Conservation (phyloP, 2,329 filamentous ascomycete species). For the Didymella pinodella region DNA sequence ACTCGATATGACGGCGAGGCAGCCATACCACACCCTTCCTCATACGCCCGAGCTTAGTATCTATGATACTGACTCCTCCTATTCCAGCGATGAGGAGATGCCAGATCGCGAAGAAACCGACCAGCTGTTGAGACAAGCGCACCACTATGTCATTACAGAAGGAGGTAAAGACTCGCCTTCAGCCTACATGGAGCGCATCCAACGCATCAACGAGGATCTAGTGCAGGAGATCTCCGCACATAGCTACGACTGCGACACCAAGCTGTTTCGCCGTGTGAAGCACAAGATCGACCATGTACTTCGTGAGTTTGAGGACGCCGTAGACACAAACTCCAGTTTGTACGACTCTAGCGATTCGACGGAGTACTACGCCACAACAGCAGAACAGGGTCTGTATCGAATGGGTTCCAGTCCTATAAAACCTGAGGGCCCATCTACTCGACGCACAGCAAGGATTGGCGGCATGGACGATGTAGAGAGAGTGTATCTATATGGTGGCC, state of each 20-base stretch:
- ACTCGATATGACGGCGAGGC: constrained; percentile 15
- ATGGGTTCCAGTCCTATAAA: neutral
- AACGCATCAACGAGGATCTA: constrained; percentile 37
- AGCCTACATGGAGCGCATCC: constrained; percentile 32
- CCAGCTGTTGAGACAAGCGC: constrained; percentile 36
- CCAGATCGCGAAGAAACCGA: constrained; percentile 29
- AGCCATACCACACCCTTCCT: neutral
- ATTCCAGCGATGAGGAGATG: constrained; percentile 16
- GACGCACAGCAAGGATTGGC: neutral
- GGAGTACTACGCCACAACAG: constrained; percentile 13
- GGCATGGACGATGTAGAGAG: constrained; percentile 11
- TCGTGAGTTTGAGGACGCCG: constrained; percentile 23
- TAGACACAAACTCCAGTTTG: constrained; percentile 11
- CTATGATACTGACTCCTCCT: constrained; percentile 17
- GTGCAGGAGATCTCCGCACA: constrained; percentile 29
- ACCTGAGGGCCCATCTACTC: neutral
- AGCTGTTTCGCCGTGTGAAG: constrained; percentile 31
- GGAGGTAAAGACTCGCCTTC: constrained; percentile 31
- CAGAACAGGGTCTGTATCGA: neutral
- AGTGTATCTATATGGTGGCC: constrained; percentile 38
- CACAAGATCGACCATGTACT: constrained; percentile 33
- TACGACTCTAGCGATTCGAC: constrained; percentile 20
- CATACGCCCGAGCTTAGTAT: constrained; percentile 13
- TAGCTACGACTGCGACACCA: constrained; percentile 28
- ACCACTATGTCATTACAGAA: constrained; percentile 37